These are phyloP conservation scores for Rhizopus delemar DNA, from an alignment of 371 early-diverging fungal species.

Conservation along the genomic window DNA sequence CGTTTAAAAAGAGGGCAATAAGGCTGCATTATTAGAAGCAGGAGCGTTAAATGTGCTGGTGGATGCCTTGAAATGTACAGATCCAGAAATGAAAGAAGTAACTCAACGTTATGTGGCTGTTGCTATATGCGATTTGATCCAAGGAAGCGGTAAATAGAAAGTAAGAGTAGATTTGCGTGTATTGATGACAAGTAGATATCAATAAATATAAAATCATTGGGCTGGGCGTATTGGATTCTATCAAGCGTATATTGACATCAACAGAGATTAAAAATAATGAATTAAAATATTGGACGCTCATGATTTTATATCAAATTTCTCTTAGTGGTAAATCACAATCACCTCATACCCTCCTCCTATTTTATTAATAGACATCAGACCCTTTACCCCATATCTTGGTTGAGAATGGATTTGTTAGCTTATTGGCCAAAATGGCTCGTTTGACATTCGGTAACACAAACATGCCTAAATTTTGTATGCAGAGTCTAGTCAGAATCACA, in stretches of 20 bases:
- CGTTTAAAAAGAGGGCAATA: slow-evolving; percentile 54
- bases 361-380: slow-evolving; percentile 36
- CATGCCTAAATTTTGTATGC: slow-evolving; percentile 83
- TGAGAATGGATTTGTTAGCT: slow-evolving; percentile 56
- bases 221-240: slow-evolving; percentile 63
- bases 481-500: slow-evolving; percentile 76
- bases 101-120: slow-evolving; percentile 71
- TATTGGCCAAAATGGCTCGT: slow-evolving; percentile 70
- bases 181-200: slow-evolving; percentile 35
- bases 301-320: slow-evolving; percentile 75
- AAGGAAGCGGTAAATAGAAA: slow-evolving; percentile 55
- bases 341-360: too few relatives aligned
- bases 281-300: slow-evolving; percentile 78
- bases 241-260: slow-evolving; percentile 60
- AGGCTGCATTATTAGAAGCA: slow-evolving; percentile 53
- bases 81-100: slow-evolving; percentile 57
- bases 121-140: slow-evolving; percentile 70
- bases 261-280: slow-evolving; percentile 68
- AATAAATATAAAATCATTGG: slow-evolving; percentile 58
- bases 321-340: slow-evolving; percentile 54
- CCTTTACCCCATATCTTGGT: slow-evolving; percentile 64
- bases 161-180: background rate
- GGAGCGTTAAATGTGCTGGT: slow-evolving; percentile 68
- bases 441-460: slow-evolving; percentile 78
- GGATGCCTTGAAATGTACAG: slow-evolving; percentile 54